Base-by-base conservation (phyloP, 2,329 filamentous ascomycete species). In the Colletotrichum musae region DNA sequence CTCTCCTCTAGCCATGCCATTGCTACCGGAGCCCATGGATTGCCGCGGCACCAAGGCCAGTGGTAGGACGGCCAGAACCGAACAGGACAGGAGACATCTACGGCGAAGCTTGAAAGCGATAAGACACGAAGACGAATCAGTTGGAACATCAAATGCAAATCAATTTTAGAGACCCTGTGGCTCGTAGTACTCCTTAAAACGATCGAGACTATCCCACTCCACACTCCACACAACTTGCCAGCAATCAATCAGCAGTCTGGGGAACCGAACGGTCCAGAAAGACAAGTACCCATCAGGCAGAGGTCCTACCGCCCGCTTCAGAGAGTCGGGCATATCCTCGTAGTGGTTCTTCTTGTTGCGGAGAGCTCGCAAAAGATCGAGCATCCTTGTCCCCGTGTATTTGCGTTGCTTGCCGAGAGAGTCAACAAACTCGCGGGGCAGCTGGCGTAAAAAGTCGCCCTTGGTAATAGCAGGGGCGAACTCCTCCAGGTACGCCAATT, bases 261-360 rank as follows among this genome's bases (percentile, higher is more conserved):
- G 94, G 76, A 98, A 98, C 67, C 89, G 86, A 7, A 88, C 84
- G 0, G 92, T 93, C 93, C 94, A 98, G 76, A 97, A 97, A 12
- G 85, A 86, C 52, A 97, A 83, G 77, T 97, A 98, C 0, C 93
- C 94, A 15, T 94, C 91, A 0, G 94, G 92, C 68, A 95, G 77
- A 9, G 90, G 82, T 0, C 94, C 94, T 0, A 97, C 93, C 36
- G 80, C 78, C 70, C 83, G 84, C 75, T 88, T 95, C 71, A 97
- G 87, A 57, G 89, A 83, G 15, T 95, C 93, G 6, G 93, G 88
- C 93, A 99, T 95, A 79, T 99, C 96, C 76, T 97, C 95, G 78
- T 98, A 99, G 78, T 99, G 96, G 72, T 98, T 97, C 75, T 93
- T 93, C 88, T 99, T 99, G 82, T 99, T 99, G 26, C 96, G 87